Evolutionary conservation across 176 grass and related monocot genomes (phyloP), one percentile per base, ranked within the genome.

Genomic region (Miscanthus lutarioriparius): DNA sequence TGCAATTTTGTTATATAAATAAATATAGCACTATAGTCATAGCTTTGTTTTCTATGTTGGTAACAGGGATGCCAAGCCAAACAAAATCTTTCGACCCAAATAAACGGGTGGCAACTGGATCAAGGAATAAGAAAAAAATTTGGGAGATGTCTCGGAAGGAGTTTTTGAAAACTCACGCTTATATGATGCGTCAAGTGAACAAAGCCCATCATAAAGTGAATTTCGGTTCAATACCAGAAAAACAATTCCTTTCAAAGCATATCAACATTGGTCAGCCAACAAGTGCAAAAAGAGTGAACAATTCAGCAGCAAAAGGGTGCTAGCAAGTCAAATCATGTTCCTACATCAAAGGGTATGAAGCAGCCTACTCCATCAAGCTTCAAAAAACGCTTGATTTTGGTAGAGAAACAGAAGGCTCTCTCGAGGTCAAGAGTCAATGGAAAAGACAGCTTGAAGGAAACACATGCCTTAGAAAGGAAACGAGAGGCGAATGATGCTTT

Each of bases 371-470:
- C 28, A 4, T 15, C 12, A 7, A 16, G 27, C 10, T 43, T 10
- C 40, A 0, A 11, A 11, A 43, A 11, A 43, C 10, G 7, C 8
- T 40, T 1, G 7, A 14, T 47, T 47, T 17, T 0, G 14, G 2
- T 16, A 5, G 4, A 48, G 45, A 15, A 51, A 30, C 62, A 7
- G 0, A 66, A 33, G 27, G 30, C 13, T 17, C 2, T 19, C 6
- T 67, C 6, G 0, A 66, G 5, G 5, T 17, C 15, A 17, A 9
- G 0, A 0, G 13, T 2, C 6, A 0, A 32, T 66, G 14, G 6
- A 20, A 20, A 36, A 20, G 16, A 0, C 4, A 4, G 1, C 20
- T 37, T 22, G 7, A 38, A 68, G 3, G 19, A 38, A 67, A 1
- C 15, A 67, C 8, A 1, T 20, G 32, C 14, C 16, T 36, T 20